phyloP scores from a whole-genome alignment of 2,329 filamentous ascomycete species.

The Herpotrichia juniperi region DNA sequence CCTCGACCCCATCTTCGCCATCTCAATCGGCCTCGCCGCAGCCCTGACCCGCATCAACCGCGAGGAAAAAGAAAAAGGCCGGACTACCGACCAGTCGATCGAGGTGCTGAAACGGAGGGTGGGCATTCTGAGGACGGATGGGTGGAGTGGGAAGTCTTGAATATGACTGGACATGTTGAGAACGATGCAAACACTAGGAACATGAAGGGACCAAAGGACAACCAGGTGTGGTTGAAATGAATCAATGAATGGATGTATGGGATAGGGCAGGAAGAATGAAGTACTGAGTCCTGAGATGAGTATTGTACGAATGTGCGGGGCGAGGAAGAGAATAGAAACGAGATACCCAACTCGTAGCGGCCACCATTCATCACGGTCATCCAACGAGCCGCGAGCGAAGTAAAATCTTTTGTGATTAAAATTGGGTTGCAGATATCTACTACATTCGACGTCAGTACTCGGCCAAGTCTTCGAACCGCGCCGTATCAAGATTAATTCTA shows the following conservation, averaged over 20 bases:
- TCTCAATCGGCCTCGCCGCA: constrained; percentile 54
- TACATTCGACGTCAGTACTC: too few relatives aligned
- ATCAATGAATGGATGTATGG: background rate
- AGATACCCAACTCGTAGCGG: background rate
- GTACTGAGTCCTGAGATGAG: too few relatives aligned
- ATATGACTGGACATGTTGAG: background rate
- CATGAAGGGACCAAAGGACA: too few relatives aligned
- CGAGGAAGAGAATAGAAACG: background rate
- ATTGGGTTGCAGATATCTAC: too few relatives aligned
- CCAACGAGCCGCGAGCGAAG: too few relatives aligned
- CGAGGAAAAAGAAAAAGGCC: constrained; percentile 56
- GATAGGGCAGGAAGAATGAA: background rate
- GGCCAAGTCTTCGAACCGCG: background rate
- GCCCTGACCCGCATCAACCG: constrained; percentile 49
- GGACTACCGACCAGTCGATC: constrained; percentile 43
- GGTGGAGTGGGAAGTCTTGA: constrained; percentile 1
- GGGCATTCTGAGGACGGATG: constrained; percentile 34
- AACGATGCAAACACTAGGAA: background rate
- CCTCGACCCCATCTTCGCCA: constrained; percentile 57
- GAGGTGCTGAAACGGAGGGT: constrained; percentile 49
- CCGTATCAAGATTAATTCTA: background rate
- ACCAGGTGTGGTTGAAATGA: too few relatives aligned
- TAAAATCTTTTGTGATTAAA: too few relatives aligned
- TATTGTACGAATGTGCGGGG: background rate
- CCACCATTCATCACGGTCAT: too few relatives aligned